These are phyloP conservation scores for Mycena venus DNA, from an alignment of 768 basidiomycete genomes.

Conservation along the genomic window DNA sequence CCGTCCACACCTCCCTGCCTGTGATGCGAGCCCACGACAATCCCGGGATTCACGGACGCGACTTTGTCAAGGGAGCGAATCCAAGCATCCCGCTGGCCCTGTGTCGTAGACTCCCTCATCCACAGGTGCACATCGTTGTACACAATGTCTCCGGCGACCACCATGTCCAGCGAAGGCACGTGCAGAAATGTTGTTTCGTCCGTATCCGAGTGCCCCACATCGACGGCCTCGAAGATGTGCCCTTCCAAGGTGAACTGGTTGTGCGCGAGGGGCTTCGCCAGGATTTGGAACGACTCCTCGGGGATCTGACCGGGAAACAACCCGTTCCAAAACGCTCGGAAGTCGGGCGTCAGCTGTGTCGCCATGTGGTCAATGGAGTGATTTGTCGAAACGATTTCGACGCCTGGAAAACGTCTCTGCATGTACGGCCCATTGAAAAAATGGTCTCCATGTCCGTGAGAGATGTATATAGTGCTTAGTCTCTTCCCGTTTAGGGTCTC, in stretches of 20 bases:
- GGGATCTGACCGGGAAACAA: constrained; percentile 21
- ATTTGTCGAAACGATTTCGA: constrained; percentile 12
- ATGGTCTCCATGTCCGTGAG: constrained; percentile 22
- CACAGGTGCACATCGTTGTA: constrained; percentile 19
- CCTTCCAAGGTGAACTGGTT: constrained; percentile 18
- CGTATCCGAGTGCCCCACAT: constrained; percentile 20
- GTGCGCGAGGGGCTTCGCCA: constrained; percentile 10
- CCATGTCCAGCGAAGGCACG: constrained; percentile 17
- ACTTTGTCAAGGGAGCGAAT: constrained; percentile 21
- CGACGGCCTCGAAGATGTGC: constrained; percentile 19
- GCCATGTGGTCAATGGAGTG: constrained; percentile 18
- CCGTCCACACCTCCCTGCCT: constrained; percentile 17
- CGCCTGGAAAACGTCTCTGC: constrained; percentile 14
- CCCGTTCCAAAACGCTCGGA: constrained; percentile 7
- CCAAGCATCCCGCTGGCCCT: constrained; percentile 22
- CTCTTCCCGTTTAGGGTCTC: constrained; percentile 2
- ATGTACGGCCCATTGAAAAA: constrained; percentile 12
- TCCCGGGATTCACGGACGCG: constrained; percentile 18
- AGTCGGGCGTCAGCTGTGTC: constrained; percentile 13
- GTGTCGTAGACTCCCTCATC: constrained; percentile 18
- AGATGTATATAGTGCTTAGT: constrained; percentile 16
- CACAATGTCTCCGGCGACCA: constrained; percentile 18
- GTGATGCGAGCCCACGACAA: constrained; percentile 21
- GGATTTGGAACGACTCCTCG: constrained; percentile 19
- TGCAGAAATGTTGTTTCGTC: constrained; percentile 23